Evolutionary conservation across 2,329 filamentous ascomycete species (phyloP), one percentile per base, ranked within the genome.

Genomic region (Geosmithia flava): DNA sequence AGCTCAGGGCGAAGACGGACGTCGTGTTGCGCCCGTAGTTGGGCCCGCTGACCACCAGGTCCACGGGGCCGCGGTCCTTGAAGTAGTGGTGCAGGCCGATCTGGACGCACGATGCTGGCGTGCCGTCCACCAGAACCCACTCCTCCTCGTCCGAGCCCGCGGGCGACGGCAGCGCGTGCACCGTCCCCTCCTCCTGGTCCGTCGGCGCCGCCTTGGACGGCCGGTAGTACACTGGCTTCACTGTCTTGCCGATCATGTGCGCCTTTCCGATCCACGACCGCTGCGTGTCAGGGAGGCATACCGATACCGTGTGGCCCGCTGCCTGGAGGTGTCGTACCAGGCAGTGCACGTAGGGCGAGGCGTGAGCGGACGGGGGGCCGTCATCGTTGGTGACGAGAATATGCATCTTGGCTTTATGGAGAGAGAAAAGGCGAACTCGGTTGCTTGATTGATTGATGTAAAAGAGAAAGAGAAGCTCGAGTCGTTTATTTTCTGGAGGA

Each of bases 251-350:
- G 58, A 97, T 89, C 59, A 97, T 86, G 66, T 97, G 93, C 2
- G 93, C 93, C 72, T 98, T 98, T 57, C 90, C 90, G 59, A 98
- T 97, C 93, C 93, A 98, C 49, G 89, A 95, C 53, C 91, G 82
- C 68, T 98, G 93, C 7, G 83, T 83, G 63, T 96, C 80, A 2
- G 93, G 93, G 15, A 98, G 78, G 53, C 93, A 85, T 46, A 98
- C 90, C 7, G 88, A 95, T 51, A 97, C 87, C n/a, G 71, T 75
- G 66, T 96, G 91, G 7, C 89, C 89, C 30, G 83, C 80, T 49
- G 72, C 66, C 62, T 88, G 80, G 46, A 93, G 80, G 47, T 77
- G 76, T 51, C 78, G 71, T 42, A 90, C 76, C 50, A 91, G 76
- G 52, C 78, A 81, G 68, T 87, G 85, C 52, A 91, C 77, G 59